phyloP scores from a whole-genome alignment of 1,284 basidiomycete species.

The Moesziomyces aphidis region DNA sequence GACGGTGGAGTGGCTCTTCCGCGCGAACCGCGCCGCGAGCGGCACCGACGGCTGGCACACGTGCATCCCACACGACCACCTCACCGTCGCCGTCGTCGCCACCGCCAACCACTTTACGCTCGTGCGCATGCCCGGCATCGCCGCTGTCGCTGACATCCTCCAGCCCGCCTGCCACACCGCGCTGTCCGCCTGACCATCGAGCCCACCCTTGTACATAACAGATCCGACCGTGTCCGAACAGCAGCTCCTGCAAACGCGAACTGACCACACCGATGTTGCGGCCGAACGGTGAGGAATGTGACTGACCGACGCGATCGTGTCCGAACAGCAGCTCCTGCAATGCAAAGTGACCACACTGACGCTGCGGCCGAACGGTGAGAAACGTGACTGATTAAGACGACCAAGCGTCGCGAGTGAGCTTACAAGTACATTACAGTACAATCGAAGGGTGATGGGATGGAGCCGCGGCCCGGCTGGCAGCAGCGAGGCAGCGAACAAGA shows the following conservation, averaged over 20 bases:
- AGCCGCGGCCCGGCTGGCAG: too few species aligned
- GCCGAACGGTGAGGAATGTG: too few species aligned
- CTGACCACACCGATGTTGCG: too few species aligned
- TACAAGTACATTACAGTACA: too few species aligned
- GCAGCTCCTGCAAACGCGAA: neutral
- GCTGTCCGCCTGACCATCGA: neutral
- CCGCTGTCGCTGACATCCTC: slow-evolving; percentile 7
- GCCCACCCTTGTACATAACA: too few species aligned
- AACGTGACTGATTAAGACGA: too few species aligned
- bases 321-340: neutral
- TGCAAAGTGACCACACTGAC: neutral
- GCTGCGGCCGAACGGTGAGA: too few species aligned
- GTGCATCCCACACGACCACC: slow-evolving; percentile 6
- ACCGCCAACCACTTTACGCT: slow-evolving; percentile 46
- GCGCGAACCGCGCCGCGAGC: neutral
- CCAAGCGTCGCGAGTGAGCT: too few species aligned
- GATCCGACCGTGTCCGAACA: neutral
- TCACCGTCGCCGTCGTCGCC: slow-evolving; percentile 7
- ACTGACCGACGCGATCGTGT: too few species aligned
- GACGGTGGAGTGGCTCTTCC: slow-evolving; percentile 44
- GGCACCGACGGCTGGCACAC: slow-evolving; percentile 42
- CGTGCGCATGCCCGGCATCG: slow-evolving; percentile 15
- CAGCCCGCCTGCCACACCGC: slow-evolving; percentile 7
- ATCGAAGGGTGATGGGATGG: too few species aligned
- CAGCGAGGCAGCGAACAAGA: too few species aligned